phyloP scores from a whole-genome alignment of 1,284 basidiomycete genomes.

The Rhodofomes roseus region DNA sequence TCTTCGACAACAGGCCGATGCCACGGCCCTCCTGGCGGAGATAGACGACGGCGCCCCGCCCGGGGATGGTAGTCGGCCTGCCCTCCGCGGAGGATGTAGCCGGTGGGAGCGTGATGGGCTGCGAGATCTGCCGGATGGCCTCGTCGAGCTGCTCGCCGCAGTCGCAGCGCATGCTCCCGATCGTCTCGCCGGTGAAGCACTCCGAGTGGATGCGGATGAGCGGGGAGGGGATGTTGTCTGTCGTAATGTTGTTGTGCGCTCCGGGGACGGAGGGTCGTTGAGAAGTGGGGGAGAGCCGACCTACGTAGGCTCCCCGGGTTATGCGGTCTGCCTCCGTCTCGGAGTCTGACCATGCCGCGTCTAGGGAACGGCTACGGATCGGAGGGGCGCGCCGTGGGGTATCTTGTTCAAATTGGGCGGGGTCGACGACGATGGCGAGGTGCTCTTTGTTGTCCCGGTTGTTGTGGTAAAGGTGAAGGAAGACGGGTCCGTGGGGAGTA shows the following conservation, averaged over 20 bases:
- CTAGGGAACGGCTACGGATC: conserved; percentile 83
- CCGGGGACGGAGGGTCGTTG: conserved; percentile 51
- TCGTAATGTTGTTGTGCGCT: conserved; percentile 18
- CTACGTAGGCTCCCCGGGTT: conserved; percentile 91
- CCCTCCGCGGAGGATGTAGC: conserved; percentile 25
- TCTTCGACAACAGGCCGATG: conserved; percentile 94
- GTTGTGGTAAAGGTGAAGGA: conserved; percentile 95
- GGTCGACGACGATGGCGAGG: conserved; percentile 94
- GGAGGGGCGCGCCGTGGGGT: conserved; percentile 37
- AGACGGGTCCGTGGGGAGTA: conserved; percentile 91
- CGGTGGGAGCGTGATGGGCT: conserved; percentile 53
- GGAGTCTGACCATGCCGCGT: conserved; percentile 79
- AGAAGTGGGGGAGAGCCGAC: conserved; percentile 64
- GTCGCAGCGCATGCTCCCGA: conserved; percentile 98
- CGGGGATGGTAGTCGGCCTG: conserved; percentile 50
- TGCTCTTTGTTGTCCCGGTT: conserved; percentile 92
- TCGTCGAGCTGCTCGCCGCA: conserved; percentile 99
- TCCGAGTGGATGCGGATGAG: conserved; percentile 97
- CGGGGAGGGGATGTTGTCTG: conserved; percentile 59
- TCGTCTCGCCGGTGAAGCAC: conserved; percentile 98
- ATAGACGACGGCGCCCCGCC: conserved; percentile 94
- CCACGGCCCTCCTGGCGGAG: conserved; percentile 98
- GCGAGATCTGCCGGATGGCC: conserved; percentile 88
- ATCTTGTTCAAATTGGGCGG: conserved; percentile 65
- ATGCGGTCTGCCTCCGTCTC: conserved; percentile 96